Evolutionary conservation across 2,329 filamentous ascomycete species (phyloP).

Genomic region (Pseudogymnoascus sp.): DNA sequence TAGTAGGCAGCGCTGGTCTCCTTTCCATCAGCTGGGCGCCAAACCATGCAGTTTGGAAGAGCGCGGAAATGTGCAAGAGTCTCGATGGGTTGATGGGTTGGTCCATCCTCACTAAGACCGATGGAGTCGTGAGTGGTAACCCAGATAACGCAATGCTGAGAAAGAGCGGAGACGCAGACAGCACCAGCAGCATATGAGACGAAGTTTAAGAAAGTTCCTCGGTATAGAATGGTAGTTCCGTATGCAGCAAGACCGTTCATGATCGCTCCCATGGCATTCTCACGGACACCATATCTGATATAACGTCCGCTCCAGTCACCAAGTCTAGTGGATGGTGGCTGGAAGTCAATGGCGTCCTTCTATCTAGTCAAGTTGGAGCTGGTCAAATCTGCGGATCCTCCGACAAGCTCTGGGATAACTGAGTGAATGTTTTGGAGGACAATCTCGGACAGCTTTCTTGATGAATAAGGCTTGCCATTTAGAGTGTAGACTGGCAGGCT

Average conservation of each 20-base stretch:
- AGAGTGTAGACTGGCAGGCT: slow-evolving; percentile 84
- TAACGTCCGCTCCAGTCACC: slow-evolving; percentile 90
- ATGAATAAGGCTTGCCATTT: slow-evolving; percentile 74
- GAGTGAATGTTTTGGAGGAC: slow-evolving; percentile 83
- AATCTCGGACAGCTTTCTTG: slow-evolving; percentile 91
- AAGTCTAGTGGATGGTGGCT: slow-evolving; percentile 76
- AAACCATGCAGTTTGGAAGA: slow-evolving; percentile 98
- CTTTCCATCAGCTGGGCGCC: slow-evolving; percentile 97
- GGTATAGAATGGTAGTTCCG: slow-evolving; percentile 87
- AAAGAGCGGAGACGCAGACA: slow-evolving; percentile 87
- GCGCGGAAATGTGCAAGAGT: slow-evolving; percentile 97
- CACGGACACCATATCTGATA: slow-evolving; percentile 83
- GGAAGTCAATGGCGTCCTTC: slow-evolving; percentile 97
- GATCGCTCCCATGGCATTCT: slow-evolving; percentile 87
- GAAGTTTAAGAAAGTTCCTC: slow-evolving; percentile 98
- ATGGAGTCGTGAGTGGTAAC: slow-evolving; percentile 98
- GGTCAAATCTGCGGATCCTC: slow-evolving; percentile 95
- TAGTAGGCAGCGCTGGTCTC: slow-evolving; percentile 98
- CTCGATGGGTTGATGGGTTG: slow-evolving; percentile 98
- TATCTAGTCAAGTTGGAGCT: slow-evolving; percentile 97
- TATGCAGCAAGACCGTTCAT: slow-evolving; percentile 95
- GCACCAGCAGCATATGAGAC: slow-evolving; percentile 95
- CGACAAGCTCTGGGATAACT: slow-evolving; percentile 80
- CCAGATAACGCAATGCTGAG: slow-evolving; percentile 89
- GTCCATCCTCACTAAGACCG: slow-evolving; percentile 95